These are phyloP conservation scores for Talaromyces verruculosus DNA, from an alignment of 2,329 filamentous ascomycete species.

Conservation along the genomic window DNA sequence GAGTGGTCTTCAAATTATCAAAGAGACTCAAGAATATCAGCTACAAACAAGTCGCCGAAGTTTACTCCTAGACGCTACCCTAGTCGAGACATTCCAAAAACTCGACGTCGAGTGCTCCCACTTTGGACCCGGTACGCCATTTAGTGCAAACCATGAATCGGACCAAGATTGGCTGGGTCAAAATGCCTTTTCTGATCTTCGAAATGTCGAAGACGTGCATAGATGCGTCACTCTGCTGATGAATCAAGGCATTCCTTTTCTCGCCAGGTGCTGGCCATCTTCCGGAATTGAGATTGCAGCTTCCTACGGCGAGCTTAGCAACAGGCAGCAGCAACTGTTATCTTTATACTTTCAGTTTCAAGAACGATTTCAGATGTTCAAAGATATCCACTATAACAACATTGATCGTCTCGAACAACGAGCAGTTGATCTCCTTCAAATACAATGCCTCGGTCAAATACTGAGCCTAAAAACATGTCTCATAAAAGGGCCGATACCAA, in stretches of 20 bases:
- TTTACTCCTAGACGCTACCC: not conserved
- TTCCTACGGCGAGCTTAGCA: not conserved
- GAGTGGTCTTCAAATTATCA: not conserved
- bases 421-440: not conserved
- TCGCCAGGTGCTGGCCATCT: conserved; percentile 3
- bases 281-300: not conserved
- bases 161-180: not conserved
- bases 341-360: not conserved
- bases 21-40: not conserved
- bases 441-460: not conserved
- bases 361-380: not conserved
- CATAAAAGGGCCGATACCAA: conserved; percentile 1
- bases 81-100: not conserved
- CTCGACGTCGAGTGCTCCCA: not conserved
- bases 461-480: not conserved
- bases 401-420: not conserved
- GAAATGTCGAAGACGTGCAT: not conserved
- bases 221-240: not conserved
- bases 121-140: not conserved
- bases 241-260: not conserved
- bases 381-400: not conserved
- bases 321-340: not conserved
- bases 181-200: not conserved
- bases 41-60: not conserved
- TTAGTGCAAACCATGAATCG: not conserved